phyloP scores from a whole-genome alignment of 805 yeast genomes.

The Lipomyces orientalis region DNA sequence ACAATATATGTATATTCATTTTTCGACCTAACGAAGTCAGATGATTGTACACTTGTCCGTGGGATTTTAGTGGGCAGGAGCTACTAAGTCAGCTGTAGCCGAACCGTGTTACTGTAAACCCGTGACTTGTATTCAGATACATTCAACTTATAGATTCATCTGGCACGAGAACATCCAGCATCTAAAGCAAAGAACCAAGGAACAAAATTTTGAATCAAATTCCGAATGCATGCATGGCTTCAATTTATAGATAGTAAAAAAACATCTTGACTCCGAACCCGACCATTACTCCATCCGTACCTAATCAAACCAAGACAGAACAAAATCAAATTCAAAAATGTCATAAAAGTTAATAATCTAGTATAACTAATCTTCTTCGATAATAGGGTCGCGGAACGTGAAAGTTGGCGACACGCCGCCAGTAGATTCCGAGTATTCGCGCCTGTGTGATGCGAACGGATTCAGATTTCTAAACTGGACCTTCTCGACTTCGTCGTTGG shows the following conservation, averaged over 20 bases:
- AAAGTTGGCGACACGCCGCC: conserved; percentile 4
- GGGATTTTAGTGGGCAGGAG: too few species aligned
- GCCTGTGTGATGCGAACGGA: not conserved
- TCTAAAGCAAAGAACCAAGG: not conserved
- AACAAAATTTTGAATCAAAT: not conserved
- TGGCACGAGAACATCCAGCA: not conserved
- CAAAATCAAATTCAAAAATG: not conserved
- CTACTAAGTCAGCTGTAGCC: too few species aligned
- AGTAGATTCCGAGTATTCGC: conserved; percentile 2
- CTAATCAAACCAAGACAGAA: not conserved
- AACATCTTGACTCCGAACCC: not conserved
- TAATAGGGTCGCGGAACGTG: conserved; percentile 7
- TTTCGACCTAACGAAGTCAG: not conserved
- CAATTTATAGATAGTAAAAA: not conserved
- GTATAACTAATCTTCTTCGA: conserved; percentile 13
- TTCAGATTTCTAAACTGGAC: conserved; percentile 6
- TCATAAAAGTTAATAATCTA: not conserved
- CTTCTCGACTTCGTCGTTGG: not conserved
- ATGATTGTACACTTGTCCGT: not conserved
- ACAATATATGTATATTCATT: conserved; percentile 1
- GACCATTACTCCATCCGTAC: not conserved
- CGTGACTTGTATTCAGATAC: not conserved
- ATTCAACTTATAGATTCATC: not conserved
- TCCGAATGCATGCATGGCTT: not conserved
- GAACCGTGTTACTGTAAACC: not conserved